Conservation (phyloP, 2,329 filamentous ascomycete genomes). For the Epichloe uncinata region DNA sequence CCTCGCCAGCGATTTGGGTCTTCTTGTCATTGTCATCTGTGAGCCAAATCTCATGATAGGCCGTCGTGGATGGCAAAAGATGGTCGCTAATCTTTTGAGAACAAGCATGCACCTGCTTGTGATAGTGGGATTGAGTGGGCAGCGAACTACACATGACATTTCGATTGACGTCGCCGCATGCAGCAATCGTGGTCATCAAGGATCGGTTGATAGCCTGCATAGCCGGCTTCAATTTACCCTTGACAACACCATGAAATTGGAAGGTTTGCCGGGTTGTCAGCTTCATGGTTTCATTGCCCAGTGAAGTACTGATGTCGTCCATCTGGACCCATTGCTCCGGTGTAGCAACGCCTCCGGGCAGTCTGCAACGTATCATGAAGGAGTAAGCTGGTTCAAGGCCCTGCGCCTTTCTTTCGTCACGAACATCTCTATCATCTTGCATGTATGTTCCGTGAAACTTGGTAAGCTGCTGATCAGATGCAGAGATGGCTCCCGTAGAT, state of each 20-base stretch:
- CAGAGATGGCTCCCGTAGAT: conserved; percentile 79
- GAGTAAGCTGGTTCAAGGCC: conserved; percentile 96
- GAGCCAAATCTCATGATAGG: conserved; percentile 98
- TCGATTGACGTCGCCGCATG: conserved; percentile 95
- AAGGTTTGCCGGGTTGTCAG: conserved; percentile 96
- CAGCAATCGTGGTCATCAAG: conserved; percentile 94
- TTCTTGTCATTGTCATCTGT: conserved; percentile 85
- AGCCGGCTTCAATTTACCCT: conserved; percentile 86
- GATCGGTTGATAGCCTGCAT: conserved; percentile 96
- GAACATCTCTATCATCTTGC: conserved; percentile 94
- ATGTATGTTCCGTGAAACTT: conserved; percentile 99
- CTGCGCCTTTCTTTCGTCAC: conserved; percentile 93
- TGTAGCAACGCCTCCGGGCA: conserved; percentile 81
- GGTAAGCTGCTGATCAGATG: conserved; percentile 80
- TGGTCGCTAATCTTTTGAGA: conserved; percentile 87
- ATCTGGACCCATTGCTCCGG: conserved; percentile 93
- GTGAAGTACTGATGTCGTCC: conserved; percentile 80
- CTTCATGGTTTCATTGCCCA: conserved; percentile 99
- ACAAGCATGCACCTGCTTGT: conserved; percentile 63
- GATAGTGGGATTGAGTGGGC: conserved; percentile 71
- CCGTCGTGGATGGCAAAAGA: conserved; percentile 74
- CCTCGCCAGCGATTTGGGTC: conserved; percentile 82
- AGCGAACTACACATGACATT: conserved; percentile 98
- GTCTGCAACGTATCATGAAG: conserved; percentile 97
- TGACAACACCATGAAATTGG: conserved; percentile 97